A percentile compares a stretch with the other conserved stretches of the same genome.
These are phyloP conservation scores for Ophiocytium majus DNA, from an alignment of 352 stramenopile species.

Conservation along the genomic window DNA sequence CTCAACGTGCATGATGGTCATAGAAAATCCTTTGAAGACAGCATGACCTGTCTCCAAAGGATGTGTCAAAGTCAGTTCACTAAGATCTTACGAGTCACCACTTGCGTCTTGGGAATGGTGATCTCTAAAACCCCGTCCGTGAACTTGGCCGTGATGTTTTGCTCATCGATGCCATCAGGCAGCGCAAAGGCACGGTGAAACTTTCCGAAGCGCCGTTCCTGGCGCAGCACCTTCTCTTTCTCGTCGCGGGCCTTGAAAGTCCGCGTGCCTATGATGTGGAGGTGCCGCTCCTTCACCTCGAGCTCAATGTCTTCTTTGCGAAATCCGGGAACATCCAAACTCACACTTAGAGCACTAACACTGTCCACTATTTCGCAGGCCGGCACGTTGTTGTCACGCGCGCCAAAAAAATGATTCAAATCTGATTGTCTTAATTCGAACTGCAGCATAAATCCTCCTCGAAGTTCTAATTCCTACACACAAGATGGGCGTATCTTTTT, in stretches of 20 bases:
- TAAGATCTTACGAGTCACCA: no score
- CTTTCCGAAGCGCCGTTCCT: not conserved
- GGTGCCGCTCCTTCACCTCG: not conserved
- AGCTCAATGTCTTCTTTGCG: constrained; percentile 5
- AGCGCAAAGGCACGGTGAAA: not conserved
- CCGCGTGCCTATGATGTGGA: not conserved
- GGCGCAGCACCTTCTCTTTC: not conserved
- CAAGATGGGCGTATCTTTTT: not conserved
- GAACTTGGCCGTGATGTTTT: not conserved
- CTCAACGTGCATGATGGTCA: not conserved
- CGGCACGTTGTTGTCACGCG: not conserved
- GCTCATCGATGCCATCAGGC: not conserved
- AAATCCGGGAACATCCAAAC: not conserved
- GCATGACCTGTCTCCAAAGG: no score
- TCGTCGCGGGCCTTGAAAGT: not conserved
- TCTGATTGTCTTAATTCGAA: constrained; percentile 3
- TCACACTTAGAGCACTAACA: not conserved
- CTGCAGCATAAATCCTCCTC: not conserved
- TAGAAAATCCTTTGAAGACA: not conserved
- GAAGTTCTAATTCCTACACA: not conserved
- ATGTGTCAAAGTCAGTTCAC: no score
- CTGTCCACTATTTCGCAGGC: not conserved
- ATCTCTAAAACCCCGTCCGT: not conserved
- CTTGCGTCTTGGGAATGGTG: not conserved
- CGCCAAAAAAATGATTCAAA: no score